Base-by-base conservation (phyloP, 495 filamentous ascomycete genomes). In the Mytilinidion resinicola region DNA sequence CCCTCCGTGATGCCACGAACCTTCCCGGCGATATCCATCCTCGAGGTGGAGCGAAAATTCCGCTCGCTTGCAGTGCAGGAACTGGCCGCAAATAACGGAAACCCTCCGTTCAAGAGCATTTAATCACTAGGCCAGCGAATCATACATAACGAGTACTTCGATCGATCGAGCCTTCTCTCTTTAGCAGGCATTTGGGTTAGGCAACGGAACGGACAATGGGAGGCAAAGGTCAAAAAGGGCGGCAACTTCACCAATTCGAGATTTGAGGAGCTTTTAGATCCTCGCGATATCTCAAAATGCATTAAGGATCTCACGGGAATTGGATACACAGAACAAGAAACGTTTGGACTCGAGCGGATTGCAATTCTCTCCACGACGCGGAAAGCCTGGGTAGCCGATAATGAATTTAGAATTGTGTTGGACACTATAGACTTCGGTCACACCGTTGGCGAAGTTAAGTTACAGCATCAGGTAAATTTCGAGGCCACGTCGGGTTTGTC, bases 191-290 rank as follows among this genome's bases (percentile, higher is more conserved):
- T 43, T 43, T 43, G 39, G 39, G 39, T 43, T 9, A 43, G 39
- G 39, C 39, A 43, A 11, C 39, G 39, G 9, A 43, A 43, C 39
- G 39, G 39, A 43, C 39, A 9, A 43, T 43, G 39, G 39, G 51
- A 57, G 33, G 42, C 55, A 49, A 57, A 49, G 43, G 12, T 49
- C 55, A 57, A 49, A 57, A 49, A 21, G 42, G 43, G 55, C 17
- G 44, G 55, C 43, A 50, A 51, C 55, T 57, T 39, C 44, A 49
- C 42, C 43, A 57, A 57, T 39, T 57, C 43, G 6, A 57, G 25
- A 57, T 51, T 51, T 36, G 43, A 51, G 55, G 55, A 57, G 42
- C 42, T 57, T 49, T 57, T 44, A 49, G 43, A 57, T 49, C 43
- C 55, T 57, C 55, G 33, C 11, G 44, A 51, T 15, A 57, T 57